These are phyloP conservation scores for Alternaria alternata DNA, from an alignment of 2,329 filamentous ascomycete genomes.

Conservation along the genomic window DNA sequence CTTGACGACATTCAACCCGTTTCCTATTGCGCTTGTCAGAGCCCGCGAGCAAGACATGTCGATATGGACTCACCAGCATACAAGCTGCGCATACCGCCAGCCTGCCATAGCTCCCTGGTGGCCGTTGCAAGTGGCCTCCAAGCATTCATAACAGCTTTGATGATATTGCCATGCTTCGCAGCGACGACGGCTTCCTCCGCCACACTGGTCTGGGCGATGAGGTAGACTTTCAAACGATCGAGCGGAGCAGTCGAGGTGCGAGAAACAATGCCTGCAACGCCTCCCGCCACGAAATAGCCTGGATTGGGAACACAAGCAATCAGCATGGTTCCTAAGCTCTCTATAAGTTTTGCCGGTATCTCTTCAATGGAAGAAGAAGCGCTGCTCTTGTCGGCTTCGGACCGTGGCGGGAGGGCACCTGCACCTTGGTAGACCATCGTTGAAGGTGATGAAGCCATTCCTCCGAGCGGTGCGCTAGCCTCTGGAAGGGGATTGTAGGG, in stretches of 20 bases:
- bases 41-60: conserved; percentile 13
- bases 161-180: conserved; percentile 73
- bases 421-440: conserved; percentile 34
- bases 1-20: conserved; percentile 94
- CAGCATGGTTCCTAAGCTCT: conserved; percentile 56
- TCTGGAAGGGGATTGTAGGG: conserved; percentile 41
- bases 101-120: conserved; percentile 79
- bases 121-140: conserved; percentile 76
- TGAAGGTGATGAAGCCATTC: conserved; percentile 39
- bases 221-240: conserved; percentile 95
- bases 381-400: conserved; percentile 36
- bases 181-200: conserved; percentile 68
- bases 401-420: conserved; percentile 47
- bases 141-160: conserved; percentile 71
- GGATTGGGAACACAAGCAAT: conserved; percentile 75
- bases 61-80: conserved; percentile 78
- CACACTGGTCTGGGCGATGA: conserved; percentile 85
- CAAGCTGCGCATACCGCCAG: conserved; percentile 85
- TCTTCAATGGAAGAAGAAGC: conserved; percentile 32
- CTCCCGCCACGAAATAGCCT: conserved; percentile 98
- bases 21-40: conserved; percentile 65
- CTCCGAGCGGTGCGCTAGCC: conserved; percentile 36
- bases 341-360: conserved; percentile 37
- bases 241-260: conserved; percentile 94
- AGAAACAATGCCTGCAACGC: conserved; percentile 91